Evolutionary conservation across 345 rosid genomes (phyloP).

Genomic region (Citrus inodora): DNA sequence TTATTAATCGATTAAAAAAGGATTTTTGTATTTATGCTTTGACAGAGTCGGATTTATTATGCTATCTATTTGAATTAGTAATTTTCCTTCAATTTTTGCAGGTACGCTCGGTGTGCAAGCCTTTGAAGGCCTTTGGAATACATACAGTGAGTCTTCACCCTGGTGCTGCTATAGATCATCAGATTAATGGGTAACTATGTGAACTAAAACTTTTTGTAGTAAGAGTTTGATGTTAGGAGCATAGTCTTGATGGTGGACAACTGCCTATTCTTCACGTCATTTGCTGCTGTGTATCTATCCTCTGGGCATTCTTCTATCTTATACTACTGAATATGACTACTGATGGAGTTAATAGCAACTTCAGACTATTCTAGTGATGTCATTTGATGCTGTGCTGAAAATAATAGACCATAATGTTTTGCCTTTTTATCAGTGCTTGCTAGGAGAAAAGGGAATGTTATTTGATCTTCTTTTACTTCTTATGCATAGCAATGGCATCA

Average conservation of each 20-base stretch:
- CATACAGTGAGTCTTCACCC: conserved; percentile 85
- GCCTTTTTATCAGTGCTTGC: neutral
- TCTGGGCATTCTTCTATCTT: neutral
- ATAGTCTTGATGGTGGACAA: neutral
- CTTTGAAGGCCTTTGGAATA: conserved; percentile 74
- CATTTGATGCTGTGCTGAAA: neutral
- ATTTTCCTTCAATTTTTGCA: conserved; percentile 26
- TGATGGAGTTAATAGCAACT: neutral
- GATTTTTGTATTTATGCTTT: neutral
- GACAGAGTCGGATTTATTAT: neutral
- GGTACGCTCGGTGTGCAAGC: conserved; percentile 81
- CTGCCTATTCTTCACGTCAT: neutral
- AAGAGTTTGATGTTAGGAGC: neutral
- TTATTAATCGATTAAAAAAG: neutral
- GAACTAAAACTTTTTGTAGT: neutral
- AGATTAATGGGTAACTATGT: conserved; percentile 65
- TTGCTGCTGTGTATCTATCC: neutral
- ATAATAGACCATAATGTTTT: neutral
- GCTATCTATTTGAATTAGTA: neutral
- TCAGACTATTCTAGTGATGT: neutral
- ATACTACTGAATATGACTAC: neutral
- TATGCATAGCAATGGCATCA: neutral
- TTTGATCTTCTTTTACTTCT: neutral
- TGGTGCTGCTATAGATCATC: conserved; percentile 72
- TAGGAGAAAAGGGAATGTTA: neutral